Evolutionary conservation across 805 yeast species (phyloP), one percentile per base, ranked within the genome.

Genomic region (Starmerella bombi): DNA sequence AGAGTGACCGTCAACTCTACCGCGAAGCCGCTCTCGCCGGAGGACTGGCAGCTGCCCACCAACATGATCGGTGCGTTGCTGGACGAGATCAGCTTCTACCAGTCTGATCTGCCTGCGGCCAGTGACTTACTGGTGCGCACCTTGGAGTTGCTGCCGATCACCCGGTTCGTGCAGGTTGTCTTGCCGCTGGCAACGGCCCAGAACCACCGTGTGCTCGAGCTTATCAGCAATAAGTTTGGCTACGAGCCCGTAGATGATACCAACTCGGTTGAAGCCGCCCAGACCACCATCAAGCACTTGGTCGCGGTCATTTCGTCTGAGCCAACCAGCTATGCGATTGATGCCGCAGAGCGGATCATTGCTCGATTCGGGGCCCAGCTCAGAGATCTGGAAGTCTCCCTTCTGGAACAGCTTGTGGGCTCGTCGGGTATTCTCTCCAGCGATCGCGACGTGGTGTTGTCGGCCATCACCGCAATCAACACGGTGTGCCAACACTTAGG

Each of bases 401-500:
- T 74, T 2, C 62, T 88, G 52, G 62, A 61, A 22, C 55, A 71
- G 8, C 62, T 77, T 31, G 64, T 70, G n/a, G 67, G 74, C 3
- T 57, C 67, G 2, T 50, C 58, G 36, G 83, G 88, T 21, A 60
- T 85, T 39, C 59, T 67, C 45, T 71, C 67, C 48, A 57, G 54
- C 2, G 65, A 67, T 40, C 71, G 77, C 10, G 93, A 80, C 50
- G 60, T 82, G 6, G 65, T 76, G 23, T 72, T 91, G 27, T 72
- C 94, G 0, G 73, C 94, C 1, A 66, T 84, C 43, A 72, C 77
- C 50, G 75, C 79, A 43, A 71, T 83, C 46, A 74, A 82, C 42
- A 74, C 76, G 49, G 63, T 84, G 41, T 71, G 83, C 40, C 73
- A 76, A 38, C 71, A 75, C 19, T 60, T 86, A 34, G 98, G 98